Percentiles rank a stretch among this genome's conserved stretches.
phyloP scores from a whole-genome alignment of 2,329 filamentous ascomycete genomes.

The Trichophyton benhamiae region DNA sequence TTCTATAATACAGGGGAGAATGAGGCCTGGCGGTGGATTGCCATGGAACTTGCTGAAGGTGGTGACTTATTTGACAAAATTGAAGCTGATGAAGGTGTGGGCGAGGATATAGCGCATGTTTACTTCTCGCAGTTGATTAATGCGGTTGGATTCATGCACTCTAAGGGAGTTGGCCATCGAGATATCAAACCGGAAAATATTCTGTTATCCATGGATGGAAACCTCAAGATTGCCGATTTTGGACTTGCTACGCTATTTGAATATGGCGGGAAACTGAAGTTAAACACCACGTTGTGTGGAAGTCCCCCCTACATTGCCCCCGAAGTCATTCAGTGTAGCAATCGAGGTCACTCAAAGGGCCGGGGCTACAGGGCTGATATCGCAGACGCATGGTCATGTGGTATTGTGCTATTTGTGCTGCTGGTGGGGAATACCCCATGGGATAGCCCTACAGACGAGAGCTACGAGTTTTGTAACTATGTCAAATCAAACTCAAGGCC shows the following conservation, averaged over 20 bases:
- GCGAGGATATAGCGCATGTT: constrained; percentile 85
- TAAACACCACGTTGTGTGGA: constrained; percentile 80
- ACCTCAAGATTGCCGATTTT: constrained; percentile 92
- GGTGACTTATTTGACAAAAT: constrained; percentile 99
- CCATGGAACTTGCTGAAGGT: constrained; percentile 91
- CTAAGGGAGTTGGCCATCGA: constrained; percentile 85
- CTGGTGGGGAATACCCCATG: constrained; percentile 94
- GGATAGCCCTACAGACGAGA: constrained; percentile 78
- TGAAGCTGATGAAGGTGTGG: constrained; percentile 90
- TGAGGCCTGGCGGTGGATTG: constrained; percentile 83
- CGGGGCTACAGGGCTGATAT: constrained; percentile 52
- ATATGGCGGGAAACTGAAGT: constrained; percentile 70
- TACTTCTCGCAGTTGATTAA: constrained; percentile 89
- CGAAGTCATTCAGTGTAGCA: constrained; percentile 56
- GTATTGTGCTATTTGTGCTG: constrained; percentile 92
- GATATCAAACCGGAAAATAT: constrained; percentile 95
- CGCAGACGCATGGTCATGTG: constrained; percentile 93
- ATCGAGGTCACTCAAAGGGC: constrained; percentile 38
- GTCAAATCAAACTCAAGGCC: constrained; percentile 66
- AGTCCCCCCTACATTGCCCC: constrained; percentile 96
- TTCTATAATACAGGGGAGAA: constrained; percentile 86
- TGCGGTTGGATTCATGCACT: constrained; percentile 90
- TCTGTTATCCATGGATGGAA: constrained; percentile 68
- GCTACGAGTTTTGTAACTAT: constrained; percentile 88
- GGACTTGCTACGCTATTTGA: constrained; percentile 89